phyloP scores from a whole-genome alignment of 345 rosid genomes.

The thale cress (Arabidopsis thaliana) region TAIR10.1 NC_003074.8:1562501-1563000 shows the following conservation, averaged over 20 bases:
- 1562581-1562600: constrained; percentile 91
- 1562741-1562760: constrained; percentile 10
- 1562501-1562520: neutral
- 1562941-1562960: constrained; percentile 18
- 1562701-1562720: constrained; percentile 16
- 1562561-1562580: constrained; percentile 86
- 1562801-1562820: constrained; percentile 9
- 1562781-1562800: constrained; percentile 9
- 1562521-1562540: constrained; percentile 32
- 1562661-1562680: constrained; percentile 5
- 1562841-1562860: constrained; percentile 23
- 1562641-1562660: constrained; percentile 44
- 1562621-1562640: constrained; percentile 98
- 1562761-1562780: constrained; percentile 4
- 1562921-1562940: neutral
- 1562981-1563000: constrained; percentile 12
- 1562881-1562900: constrained; percentile 24
- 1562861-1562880: constrained; percentile 20
- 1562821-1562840: constrained; percentile 1
- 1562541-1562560: constrained; percentile 37
- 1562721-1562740: constrained; percentile 29
- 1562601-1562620: constrained; percentile 92
- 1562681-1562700: neutral
- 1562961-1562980: constrained; percentile 19
- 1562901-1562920: constrained; percentile 15